Evolutionary conservation across 148 eudicot genomes (phyloP), one percentile per base, ranked within the genome.

Genomic region (Selenicereus undatus): DNA sequence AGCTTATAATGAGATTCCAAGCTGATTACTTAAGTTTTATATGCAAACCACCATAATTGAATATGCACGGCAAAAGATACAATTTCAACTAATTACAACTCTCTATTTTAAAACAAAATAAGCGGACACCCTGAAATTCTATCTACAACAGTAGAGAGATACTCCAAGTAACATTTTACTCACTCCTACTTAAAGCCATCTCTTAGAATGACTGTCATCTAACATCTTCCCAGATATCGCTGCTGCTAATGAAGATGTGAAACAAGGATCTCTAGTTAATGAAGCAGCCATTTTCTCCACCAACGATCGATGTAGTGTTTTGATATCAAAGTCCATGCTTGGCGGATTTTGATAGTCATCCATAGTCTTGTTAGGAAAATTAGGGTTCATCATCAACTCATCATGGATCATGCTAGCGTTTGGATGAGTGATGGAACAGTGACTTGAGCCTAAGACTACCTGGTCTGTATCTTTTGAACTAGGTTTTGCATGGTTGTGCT

Each of bases 201-300:
- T 65, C 17, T 81, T 69, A 76, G 12, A 22, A 51, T 35, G 18
- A 4, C 29, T 29, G 10, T 4, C 65, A 24, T 80, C 77, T 39
- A 66, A 26, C 80, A 84, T 30, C 22, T 79, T 86, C 29, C 82
- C 84, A 7, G 87, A 78, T 13, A 87, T 78, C 2, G 82, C 85
- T 1, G 72, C 36, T 27, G 89, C 87, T 51, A 80, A 82, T 11
- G 87, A 79, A 10, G 82, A 58, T 21, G 83, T 78, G 30, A 84
- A 87, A 24, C 80, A 76, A 48, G 89, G 83, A 76, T 87, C 89
- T 51, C 71, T 82, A 0, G 85, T 78, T 56, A 87, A 82, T 58
- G 85, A 80, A 73, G 75, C 78, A 68, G 85, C 87, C 82, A 84
- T 84, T 78, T 80, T 78, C 21, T 87, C 80, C 30, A 80, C 79